Percentiles rank a stretch among this genome's conserved stretches.
These are phyloP conservation scores for Xylaria scruposa DNA, from an alignment of 495 filamentous ascomycete genomes.

Conservation along the genomic window DNA sequence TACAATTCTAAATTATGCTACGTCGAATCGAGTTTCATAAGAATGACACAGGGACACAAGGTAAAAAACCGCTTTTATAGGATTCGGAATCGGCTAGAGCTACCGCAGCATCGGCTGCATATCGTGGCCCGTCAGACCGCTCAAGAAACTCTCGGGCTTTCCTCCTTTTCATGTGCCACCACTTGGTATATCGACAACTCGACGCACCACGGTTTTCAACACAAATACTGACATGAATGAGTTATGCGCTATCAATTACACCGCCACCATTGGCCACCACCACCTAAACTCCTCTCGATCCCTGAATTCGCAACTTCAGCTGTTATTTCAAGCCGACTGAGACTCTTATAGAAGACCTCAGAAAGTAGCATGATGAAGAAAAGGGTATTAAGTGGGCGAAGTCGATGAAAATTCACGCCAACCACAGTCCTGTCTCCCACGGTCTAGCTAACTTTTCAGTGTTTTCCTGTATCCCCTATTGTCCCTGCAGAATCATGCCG, in stretches of 20 bases:
- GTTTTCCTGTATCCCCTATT: constrained; percentile 26
- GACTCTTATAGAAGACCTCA: constrained; percentile 11
- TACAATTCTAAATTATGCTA: neutral
- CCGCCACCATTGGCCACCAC: neutral
- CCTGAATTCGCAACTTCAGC: constrained; percentile 10
- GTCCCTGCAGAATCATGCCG: constrained; percentile 19
- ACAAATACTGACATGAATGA: neutral
- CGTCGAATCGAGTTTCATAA: neutral
- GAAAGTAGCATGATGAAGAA: constrained; percentile 18
- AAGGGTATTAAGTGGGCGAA: constrained; percentile 40
- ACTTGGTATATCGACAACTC: neutral
- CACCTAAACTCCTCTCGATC: neutral
- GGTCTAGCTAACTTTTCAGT: constrained; percentile 32
- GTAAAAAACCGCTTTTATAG: constrained; percentile 17
- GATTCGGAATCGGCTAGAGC: neutral
- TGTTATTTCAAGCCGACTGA: constrained; percentile 18
- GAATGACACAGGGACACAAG: neutral
- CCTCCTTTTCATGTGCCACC: neutral
- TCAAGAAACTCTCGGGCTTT: neutral
- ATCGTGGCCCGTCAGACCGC: neutral
- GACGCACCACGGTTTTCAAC: neutral
- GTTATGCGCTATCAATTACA: neutral
- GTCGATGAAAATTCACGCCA: constrained; percentile 26
- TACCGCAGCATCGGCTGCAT: neutral
- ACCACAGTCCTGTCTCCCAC: constrained; percentile 33